Conservation (phyloP, 1,284 basidiomycete genomes). For the Abortiporus biennis region DNA sequence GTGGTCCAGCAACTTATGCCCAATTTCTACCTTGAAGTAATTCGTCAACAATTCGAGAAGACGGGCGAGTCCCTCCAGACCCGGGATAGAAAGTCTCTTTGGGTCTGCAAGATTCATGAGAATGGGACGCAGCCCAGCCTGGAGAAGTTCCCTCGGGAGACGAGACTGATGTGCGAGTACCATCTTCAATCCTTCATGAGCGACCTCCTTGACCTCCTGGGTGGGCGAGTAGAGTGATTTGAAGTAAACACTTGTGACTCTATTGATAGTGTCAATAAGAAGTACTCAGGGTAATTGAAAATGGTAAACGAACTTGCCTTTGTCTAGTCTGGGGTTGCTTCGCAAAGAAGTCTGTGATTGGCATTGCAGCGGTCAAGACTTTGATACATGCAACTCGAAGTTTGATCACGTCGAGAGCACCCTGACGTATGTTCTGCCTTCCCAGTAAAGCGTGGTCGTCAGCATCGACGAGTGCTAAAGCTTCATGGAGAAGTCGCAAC, state of each 20-base stretch:
- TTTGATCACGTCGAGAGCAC: conserved; percentile 79
- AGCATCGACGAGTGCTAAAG: conserved; percentile 92
- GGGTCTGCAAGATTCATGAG: conserved; percentile 98
- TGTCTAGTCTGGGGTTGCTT: conserved; percentile 80
- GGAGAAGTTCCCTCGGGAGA: conserved; percentile 92
- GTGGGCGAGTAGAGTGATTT: conserved; percentile 95
- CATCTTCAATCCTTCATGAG: conserved; percentile 89
- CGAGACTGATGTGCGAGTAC: conserved; percentile 89
- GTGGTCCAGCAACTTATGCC: conserved; percentile 95
- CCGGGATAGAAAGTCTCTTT: conserved; percentile 90
- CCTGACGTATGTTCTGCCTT: conserved; percentile 73
- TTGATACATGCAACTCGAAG: conserved; percentile 96
- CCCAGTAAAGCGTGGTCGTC: conserved; percentile 84
- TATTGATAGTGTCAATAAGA: conserved; percentile 22
- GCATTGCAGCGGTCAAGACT: conserved; percentile 91
- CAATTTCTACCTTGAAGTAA: conserved; percentile 99
- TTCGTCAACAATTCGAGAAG: conserved; percentile 93
- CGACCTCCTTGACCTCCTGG: conserved; percentile 93
- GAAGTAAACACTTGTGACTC: conserved; percentile 96
- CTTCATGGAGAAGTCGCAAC: conserved; percentile 89
- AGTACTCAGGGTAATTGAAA: not conserved
- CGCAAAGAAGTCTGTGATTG: conserved; percentile 87
- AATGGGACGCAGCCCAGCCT: conserved; percentile 93
- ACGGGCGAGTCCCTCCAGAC: conserved; percentile 93
- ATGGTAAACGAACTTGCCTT: conserved; percentile 44